Evolutionary conservation across 2,329 filamentous ascomycete species (phyloP).

Genomic region (Grosmannia clavigera): DNA sequence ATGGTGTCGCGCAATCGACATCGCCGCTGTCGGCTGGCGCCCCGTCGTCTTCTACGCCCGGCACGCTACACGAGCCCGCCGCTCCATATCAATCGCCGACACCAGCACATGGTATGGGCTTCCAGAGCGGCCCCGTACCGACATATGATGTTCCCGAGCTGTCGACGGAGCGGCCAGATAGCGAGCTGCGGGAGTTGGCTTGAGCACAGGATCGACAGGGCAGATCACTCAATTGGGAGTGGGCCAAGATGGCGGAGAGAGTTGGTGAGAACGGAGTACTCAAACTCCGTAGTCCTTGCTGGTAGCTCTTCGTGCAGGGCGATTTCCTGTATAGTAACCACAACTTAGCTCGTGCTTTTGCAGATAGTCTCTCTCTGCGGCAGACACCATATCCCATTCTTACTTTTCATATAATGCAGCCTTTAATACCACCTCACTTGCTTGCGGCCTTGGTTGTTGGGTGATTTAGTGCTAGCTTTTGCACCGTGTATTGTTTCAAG

Average conservation of each 20-base stretch:
- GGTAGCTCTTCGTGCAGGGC: too few relatives aligned
- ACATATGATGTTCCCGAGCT: constrained; percentile 17
- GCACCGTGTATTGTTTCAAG: too few relatives aligned
- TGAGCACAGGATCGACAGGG: constrained; percentile 5
- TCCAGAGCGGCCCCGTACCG: constrained; percentile 11
- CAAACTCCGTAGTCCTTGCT: not conserved
- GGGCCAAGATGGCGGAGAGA: not conserved
- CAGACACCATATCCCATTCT: too few relatives aligned
- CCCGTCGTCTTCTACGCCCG: not conserved
- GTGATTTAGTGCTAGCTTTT: too few relatives aligned
- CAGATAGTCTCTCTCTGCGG: too few relatives aligned
- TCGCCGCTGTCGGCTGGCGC: not conserved
- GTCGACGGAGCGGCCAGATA: constrained; percentile 17
- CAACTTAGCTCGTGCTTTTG: too few relatives aligned
- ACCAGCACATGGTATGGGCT: constrained; percentile 9
- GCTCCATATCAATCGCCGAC: not conserved
- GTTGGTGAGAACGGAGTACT: not conserved
- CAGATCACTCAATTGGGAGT: not conserved
- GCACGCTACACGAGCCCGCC: not conserved
- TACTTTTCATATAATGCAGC: too few relatives aligned
- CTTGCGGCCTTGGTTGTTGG: too few relatives aligned
- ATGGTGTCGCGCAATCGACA: not conserved
- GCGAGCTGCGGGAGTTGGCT: constrained; percentile 21
- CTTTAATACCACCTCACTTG: too few relatives aligned
- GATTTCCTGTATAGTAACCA: too few relatives aligned